phyloP scores from a whole-genome alignment of 495 filamentous ascomycete genomes.

The Tirmania nivea region DNA sequence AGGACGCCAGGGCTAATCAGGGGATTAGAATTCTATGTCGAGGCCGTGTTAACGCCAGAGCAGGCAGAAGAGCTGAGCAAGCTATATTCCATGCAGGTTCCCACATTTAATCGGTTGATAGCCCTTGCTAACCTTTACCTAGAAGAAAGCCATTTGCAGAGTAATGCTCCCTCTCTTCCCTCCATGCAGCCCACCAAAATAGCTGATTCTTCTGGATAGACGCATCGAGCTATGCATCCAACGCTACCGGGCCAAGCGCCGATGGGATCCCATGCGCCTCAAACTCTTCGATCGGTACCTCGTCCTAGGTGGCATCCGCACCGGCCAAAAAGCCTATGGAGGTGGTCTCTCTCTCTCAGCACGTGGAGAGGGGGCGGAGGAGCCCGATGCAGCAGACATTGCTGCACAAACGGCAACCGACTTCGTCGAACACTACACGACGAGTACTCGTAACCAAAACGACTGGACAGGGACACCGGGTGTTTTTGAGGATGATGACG shows the following conservation, averaged over 20 bases:
- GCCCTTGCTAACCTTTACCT: neutral
- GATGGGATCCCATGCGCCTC: constrained; percentile 37
- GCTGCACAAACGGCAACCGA: constrained; percentile 38
- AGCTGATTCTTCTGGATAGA: constrained; percentile 18
- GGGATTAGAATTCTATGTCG: neutral
- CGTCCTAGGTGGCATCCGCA: constrained; percentile 58
- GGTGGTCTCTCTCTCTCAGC: constrained; percentile 34
- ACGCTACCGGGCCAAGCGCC: constrained; percentile 53
- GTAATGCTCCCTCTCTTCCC: neutral
- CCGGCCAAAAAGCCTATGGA: constrained; percentile 42
- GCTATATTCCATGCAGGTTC: neutral
- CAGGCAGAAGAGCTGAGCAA: neutral
- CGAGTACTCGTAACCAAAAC: neutral
- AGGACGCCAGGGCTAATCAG: neutral
- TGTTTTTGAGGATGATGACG: constrained; percentile 20
- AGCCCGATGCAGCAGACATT: constrained; percentile 25
- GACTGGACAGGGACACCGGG: constrained; percentile 22
- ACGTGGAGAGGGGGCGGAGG: constrained; percentile 32
- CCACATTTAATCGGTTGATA: neutral
- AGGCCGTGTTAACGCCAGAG: neutral
- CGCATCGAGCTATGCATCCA: constrained; percentile 75
- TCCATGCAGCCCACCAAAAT: neutral
- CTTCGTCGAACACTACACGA: constrained; percentile 23
- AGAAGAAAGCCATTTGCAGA: neutral
- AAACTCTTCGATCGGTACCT: constrained; percentile 61